A percentile compares a stretch with the other conserved stretches of the same genome.
phyloP scores from a whole-genome alignment of 805 yeast genomes.

The Maudiozyma turicensis region DNA sequence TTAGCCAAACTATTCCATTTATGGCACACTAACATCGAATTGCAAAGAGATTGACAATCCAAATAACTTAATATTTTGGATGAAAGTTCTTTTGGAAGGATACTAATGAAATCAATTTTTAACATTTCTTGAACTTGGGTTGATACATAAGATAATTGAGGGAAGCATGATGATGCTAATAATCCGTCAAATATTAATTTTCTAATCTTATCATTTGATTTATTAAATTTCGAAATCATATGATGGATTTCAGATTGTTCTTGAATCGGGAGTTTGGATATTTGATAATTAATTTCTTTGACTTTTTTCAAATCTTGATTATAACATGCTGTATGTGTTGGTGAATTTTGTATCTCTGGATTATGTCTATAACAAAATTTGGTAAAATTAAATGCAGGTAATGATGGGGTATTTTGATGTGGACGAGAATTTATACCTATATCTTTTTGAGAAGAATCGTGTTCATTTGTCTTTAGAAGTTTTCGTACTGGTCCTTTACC shows the following conservation, averaged over 20 bases:
- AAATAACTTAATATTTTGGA: slow-evolving; percentile 78
- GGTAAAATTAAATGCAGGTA: slow-evolving; percentile 42
- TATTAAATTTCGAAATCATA: slow-evolving; percentile 67
- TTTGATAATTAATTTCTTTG: slow-evolving; percentile 23
- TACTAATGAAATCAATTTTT: slow-evolving; percentile 78
- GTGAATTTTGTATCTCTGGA: slow-evolving; percentile 63
- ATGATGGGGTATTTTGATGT: neutral
- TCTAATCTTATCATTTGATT: slow-evolving; percentile 69
- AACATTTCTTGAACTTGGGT: slow-evolving; percentile 71
- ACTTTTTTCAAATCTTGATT: slow-evolving; percentile 20
- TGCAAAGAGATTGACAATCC: slow-evolving; percentile 88
- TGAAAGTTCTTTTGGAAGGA: slow-evolving; percentile 78
- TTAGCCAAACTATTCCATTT: slow-evolving; percentile 87
- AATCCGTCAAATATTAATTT: slow-evolving; percentile 74
- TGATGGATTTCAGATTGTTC: slow-evolving; percentile 73
- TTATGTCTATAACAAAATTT: slow-evolving; percentile 87
- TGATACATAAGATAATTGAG: slow-evolving; percentile 79
- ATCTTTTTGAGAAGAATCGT: neutral
- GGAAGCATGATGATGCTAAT: slow-evolving; percentile 85
- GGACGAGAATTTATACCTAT: neutral
- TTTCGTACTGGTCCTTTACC: neutral
- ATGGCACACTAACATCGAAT: slow-evolving; percentile 84
- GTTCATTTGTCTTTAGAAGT: neutral
- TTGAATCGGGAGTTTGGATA: slow-evolving; percentile 39
- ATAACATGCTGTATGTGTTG: slow-evolving; percentile 20